phyloP scores from a whole-genome alignment of 1,284 basidiomycete genomes.

The Malassezia sp. region DNA sequence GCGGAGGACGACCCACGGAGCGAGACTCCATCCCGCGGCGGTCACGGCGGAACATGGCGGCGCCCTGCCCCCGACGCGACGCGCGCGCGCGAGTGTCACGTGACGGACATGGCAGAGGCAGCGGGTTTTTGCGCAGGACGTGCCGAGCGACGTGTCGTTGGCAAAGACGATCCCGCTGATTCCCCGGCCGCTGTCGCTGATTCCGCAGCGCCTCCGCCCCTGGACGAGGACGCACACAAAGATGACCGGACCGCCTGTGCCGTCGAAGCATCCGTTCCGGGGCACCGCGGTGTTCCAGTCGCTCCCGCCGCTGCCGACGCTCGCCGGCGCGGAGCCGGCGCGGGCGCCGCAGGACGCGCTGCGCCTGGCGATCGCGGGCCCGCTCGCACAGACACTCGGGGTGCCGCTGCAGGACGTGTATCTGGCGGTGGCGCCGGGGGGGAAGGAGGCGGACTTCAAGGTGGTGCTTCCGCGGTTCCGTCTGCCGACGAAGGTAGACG shows the following conservation, averaged over 20 bases:
- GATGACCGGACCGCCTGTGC: conserved; percentile 15
- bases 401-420: conserved; percentile 55
- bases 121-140: too few species aligned
- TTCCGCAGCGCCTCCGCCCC: too few species aligned
- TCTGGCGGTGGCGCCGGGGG: conserved; percentile 73
- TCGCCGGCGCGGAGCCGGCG: conserved; percentile 55
- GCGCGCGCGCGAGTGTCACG: conserved; percentile 7
- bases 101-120: too few species aligned
- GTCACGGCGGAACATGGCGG: conserved; percentile 4
- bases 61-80: conserved; percentile 2
- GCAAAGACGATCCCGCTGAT: too few species aligned
- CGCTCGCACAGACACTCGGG: conserved; percentile 61
- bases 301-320: conserved; percentile 36
- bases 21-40: conserved; percentile 12
- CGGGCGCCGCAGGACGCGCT: conserved; percentile 70
- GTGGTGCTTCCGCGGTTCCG: conserved; percentile 83
- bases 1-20: conserved; percentile 1
- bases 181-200: neutral
- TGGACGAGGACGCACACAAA: too few species aligned
- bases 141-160: too few species aligned
- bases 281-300: conserved; percentile 49
- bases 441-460: conserved; percentile 76
- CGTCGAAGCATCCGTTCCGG: conserved; percentile 20
- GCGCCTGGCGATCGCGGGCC: conserved; percentile 68
- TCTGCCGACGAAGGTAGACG: conserved; percentile 69